These are phyloP conservation scores for Rhizodiscina lignyota DNA, from an alignment of 495 filamentous ascomycete genomes.

Conservation along the genomic window DNA sequence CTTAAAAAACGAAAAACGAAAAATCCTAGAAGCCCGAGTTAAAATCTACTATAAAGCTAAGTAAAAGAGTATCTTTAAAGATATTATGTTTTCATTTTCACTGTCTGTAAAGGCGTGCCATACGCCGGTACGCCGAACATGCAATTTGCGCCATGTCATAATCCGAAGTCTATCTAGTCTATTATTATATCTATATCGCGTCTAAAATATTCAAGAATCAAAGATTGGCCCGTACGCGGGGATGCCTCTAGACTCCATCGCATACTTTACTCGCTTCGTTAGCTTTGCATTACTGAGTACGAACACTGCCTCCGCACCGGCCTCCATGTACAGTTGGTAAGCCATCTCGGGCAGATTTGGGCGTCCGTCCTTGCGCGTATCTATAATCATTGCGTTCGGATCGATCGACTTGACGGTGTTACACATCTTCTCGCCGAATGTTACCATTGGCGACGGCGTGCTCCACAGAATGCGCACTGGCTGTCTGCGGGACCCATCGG, in stretches of 20 bases:
- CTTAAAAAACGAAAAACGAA: too few relatives aligned
- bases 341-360: slow-evolving; percentile 35
- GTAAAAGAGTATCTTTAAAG: too few relatives aligned
- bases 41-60: too few relatives aligned
- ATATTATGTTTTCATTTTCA: too few relatives aligned
- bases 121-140: too few relatives aligned
- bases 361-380: slow-evolving; percentile 26
- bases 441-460: slow-evolving; percentile 31
- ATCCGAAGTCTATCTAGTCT: too few relatives aligned
- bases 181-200: too few relatives aligned
- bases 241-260: slow-evolving; percentile 48
- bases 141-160: too few relatives aligned
- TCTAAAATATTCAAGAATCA: slow-evolving; percentile 65
- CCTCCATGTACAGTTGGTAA: slow-evolving; percentile 36
- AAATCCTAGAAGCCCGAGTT: too few relatives aligned
- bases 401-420: slow-evolving; percentile 32
- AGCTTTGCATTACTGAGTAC: slow-evolving; percentile 58
- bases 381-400: slow-evolving; percentile 32
- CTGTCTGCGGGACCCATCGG: slow-evolving; percentile 12
- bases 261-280: slow-evolving; percentile 55
- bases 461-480: slow-evolving; percentile 40
- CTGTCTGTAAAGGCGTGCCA: too few relatives aligned
- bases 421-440: slow-evolving; percentile 33
- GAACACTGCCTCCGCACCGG: slow-evolving; percentile 52
- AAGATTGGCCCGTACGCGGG: slow-evolving; percentile 65